Evolutionary conservation across 352 stramenopile species (phyloP), one percentile per base, ranked within the genome.

Genomic region (Globisporangium spinosum): DNA sequence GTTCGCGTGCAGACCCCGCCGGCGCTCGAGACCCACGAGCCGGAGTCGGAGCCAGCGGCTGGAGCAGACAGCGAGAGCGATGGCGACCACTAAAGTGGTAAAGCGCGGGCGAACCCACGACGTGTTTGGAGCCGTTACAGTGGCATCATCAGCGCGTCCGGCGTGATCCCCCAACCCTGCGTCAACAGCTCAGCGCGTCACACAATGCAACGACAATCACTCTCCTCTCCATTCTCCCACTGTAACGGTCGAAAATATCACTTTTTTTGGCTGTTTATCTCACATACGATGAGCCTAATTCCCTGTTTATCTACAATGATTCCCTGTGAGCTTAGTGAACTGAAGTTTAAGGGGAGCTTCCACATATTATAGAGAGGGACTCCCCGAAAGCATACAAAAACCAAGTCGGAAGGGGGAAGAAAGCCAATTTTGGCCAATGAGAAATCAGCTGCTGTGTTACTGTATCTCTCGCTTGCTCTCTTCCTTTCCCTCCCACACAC

Each of bases 201-300:
- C 55, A 43, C 55, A 35, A 60, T 60, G 55, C 55, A 22, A 25
- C 55, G 55, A 60, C 55, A 17, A 34, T 59, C 29, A 40, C 55
- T n/a, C 55, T 9, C 27, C 35, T 60, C 17, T 43, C 27, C 55
- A 17, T 9, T 23, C 13, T 43, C 54, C 27, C 54, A 43, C 54
- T 59, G 27, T 59, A 32, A 32, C 27, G 27, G 27, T 32, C 2
- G 27, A 32, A 32, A 32, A 32, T 32, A 32, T 32, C 27, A 32
- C 27, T 32, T 32, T 32, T 32, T 32, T 32, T 32, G 27, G 27
- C 27, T 32, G 2, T 32, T 32, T 32, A 32, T 32, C 27, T 32
- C 27, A 32, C 27, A 32, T 32, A 32, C 27, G 2, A 32, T 6
- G 2, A 32, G 27, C 27, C 27, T 0, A 32, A 32, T 32, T 32